A percentile compares a stretch with the other conserved stretches of the same genome.
Conservation (phyloP, 805 yeast genomes). For the Pichia gijzeniarum region DNA sequence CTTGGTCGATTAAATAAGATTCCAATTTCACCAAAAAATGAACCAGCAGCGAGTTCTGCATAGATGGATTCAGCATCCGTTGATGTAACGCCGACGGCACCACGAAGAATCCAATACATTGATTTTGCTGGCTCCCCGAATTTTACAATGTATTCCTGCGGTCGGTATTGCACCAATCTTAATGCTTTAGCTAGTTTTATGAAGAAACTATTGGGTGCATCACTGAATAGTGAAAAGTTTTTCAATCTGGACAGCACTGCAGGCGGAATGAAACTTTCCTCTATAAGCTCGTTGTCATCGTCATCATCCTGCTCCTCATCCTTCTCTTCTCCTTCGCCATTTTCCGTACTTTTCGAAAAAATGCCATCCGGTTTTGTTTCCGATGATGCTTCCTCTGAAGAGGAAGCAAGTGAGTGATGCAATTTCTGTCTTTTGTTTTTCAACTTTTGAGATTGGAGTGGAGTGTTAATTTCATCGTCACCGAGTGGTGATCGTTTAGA, state of each 20-base stretch:
- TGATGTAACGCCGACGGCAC: constrained; percentile 69
- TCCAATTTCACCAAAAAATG: constrained; percentile 77
- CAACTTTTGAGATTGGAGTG: not conserved
- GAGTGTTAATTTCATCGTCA: not conserved
- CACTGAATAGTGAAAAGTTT: constrained; percentile 57
- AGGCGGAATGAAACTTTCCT: constrained; percentile 37
- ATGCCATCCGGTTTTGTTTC: no score
- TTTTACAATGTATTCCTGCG: constrained; percentile 64
- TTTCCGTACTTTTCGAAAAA: not conserved
- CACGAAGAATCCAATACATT: constrained; percentile 76
- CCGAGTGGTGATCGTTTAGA: constrained; percentile 24
- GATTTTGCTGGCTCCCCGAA: constrained; percentile 69
- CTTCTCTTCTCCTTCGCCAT: not conserved
- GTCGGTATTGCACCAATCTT: constrained; percentile 52
- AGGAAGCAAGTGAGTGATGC: no score
- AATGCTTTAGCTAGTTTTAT: constrained; percentile 52
- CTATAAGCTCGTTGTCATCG: constrained; percentile 15
- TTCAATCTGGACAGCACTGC: constrained; percentile 47
- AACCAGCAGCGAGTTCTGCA: constrained; percentile 63
- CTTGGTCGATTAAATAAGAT: constrained; percentile 68
- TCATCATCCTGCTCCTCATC: not conserved
- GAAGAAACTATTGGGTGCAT: constrained; percentile 63
- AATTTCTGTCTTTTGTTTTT: not conserved
- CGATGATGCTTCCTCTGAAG: no score
- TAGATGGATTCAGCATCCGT: constrained; percentile 71